A percentile compares a stretch with the other conserved stretches of the same genome.
Evolutionary conservation across 345 rosid genomes (phyloP).

Genomic region (Turnera subulata): DNA sequence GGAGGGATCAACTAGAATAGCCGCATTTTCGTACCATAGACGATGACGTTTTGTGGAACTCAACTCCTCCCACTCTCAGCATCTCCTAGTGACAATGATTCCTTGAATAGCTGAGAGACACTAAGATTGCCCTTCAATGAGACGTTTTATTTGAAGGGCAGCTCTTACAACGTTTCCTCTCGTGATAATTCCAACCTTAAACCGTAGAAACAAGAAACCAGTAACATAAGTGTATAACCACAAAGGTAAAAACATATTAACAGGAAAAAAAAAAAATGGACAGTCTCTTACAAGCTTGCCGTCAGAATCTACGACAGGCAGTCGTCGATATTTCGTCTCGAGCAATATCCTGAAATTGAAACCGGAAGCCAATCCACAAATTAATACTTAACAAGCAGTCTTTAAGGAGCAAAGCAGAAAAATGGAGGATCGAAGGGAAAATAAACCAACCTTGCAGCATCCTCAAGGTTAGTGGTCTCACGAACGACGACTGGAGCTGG

Average conservation of each 20-base stretch:
- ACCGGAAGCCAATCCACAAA: slow-evolving; percentile 11
- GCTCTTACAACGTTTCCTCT: slow-evolving; percentile 96
- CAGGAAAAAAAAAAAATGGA: neutral
- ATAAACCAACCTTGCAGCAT: slow-evolving; percentile 78
- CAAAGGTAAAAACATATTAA: too few relatives aligned
- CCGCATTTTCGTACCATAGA: too few relatives aligned
- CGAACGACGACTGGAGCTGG: slow-evolving; percentile 82
- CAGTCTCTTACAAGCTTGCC: slow-evolving; percentile 71
- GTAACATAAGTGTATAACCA: neutral
- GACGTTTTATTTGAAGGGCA: slow-evolving; percentile 73
- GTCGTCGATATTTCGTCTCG: slow-evolving; percentile 87
- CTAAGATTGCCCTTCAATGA: slow-evolving; percentile 25
- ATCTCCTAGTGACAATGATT: too few relatives aligned
- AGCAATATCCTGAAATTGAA: slow-evolving; percentile 54
- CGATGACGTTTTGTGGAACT: too few relatives aligned
- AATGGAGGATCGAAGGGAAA: neutral
- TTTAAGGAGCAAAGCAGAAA: neutral
- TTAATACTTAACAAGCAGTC: slow-evolving; percentile 1
- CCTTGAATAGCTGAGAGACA: too few relatives aligned
- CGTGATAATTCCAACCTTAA: slow-evolving; percentile 92
- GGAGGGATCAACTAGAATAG: too few relatives aligned
- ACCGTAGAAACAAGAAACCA: neutral
- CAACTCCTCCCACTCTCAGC: too few relatives aligned
- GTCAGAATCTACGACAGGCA: slow-evolving; percentile 81
- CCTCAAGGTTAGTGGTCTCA: slow-evolving; percentile 78